Conservation (phyloP, 1,284 basidiomycete genomes). For the Termitomyces sp. region DNA sequence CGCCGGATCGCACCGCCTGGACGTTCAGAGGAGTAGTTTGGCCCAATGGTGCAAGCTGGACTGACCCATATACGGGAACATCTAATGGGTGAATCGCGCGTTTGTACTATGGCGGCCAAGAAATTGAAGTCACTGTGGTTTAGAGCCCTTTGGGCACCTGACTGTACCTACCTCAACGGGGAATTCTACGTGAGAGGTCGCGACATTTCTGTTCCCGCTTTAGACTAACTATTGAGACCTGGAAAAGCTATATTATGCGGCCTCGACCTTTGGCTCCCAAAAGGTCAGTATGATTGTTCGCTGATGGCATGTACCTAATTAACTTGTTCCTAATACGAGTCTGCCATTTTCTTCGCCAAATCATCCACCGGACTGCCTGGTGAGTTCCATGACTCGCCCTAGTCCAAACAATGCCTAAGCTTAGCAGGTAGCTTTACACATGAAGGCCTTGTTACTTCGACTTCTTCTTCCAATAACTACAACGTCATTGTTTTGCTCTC, state of each 20-base stretch:
- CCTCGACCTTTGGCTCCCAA: slow-evolving; percentile 45
- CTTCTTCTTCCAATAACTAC: slow-evolving; percentile 36
- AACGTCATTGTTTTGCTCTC: slow-evolving; percentile 35
- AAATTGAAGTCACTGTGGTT: neutral
- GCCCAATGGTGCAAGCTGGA: slow-evolving; percentile 46
- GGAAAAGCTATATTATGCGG: slow-evolving; percentile 32
- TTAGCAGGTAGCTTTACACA: slow-evolving; percentile 39
- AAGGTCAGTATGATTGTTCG: slow-evolving; percentile 28
- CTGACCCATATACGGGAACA: slow-evolving; percentile 45
- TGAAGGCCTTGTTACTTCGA: slow-evolving; percentile 46
- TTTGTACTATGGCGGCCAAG: neutral
- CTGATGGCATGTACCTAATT: slow-evolving; percentile 11
- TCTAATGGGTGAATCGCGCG: slow-evolving; percentile 37
- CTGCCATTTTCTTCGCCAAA: slow-evolving; percentile 45
- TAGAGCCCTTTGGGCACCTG: slow-evolving; percentile 48
- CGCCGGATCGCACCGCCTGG: slow-evolving; percentile 47
- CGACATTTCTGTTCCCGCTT: neutral
- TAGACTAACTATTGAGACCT: neutral
- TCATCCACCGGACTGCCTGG: slow-evolving; percentile 42
- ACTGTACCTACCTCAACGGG: slow-evolving; percentile 43
- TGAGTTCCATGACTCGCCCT: slow-evolving; percentile 9
- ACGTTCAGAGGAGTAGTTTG: slow-evolving; percentile 44
- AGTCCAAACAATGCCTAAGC: slow-evolving; percentile 26
- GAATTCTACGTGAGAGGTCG: slow-evolving; percentile 38
- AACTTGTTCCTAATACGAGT: too few relatives aligned